A percentile compares a stretch with the other conserved stretches of the same genome.
Evolutionary conservation across 1,139 yeast genomes (phyloP).

Genomic region (Debaryomyces psychrophilus): DNA sequence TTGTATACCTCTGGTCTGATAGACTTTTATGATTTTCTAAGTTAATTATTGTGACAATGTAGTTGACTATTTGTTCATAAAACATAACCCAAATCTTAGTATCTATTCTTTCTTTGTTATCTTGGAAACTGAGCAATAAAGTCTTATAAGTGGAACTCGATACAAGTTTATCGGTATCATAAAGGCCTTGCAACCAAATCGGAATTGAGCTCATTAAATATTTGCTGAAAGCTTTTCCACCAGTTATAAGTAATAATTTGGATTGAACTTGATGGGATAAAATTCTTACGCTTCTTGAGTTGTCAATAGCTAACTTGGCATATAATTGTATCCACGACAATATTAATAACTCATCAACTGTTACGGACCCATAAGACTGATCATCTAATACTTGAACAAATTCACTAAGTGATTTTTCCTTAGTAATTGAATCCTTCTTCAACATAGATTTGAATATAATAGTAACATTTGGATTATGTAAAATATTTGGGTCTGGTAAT

Average conservation of each 20-base stretch:
- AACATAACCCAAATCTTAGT: slow-evolving; percentile 62
- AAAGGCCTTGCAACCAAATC: slow-evolving; percentile 69
- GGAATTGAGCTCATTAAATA: slow-evolving; percentile 74
- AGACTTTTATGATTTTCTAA: slow-evolving; percentile 64
- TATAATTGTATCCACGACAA: slow-evolving; percentile 81
- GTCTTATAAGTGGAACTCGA: slow-evolving; percentile 51
- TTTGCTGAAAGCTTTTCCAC: slow-evolving; percentile 61
- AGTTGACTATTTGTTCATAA: slow-evolving; percentile 56
- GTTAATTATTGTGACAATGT: slow-evolving; percentile 53
- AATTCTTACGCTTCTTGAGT: slow-evolving; percentile 63
- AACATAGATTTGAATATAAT: slow-evolving; percentile 72
- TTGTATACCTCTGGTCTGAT: slow-evolving; percentile 74
- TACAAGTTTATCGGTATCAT: slow-evolving; percentile 69
- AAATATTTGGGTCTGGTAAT: slow-evolving; percentile 65
- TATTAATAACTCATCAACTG: slow-evolving; percentile 51
- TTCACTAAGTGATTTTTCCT: slow-evolving; percentile 75
- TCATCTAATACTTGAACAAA: slow-evolving; percentile 37
- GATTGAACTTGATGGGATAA: slow-evolving; percentile 69
- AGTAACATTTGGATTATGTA: slow-evolving; percentile 61
- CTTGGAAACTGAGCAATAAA: slow-evolving; percentile 58
- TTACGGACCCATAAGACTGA: slow-evolving; percentile 16
- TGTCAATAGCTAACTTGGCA: slow-evolving; percentile 75
- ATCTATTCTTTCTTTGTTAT: slow-evolving; percentile 56
- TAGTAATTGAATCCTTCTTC: slow-evolving; percentile 82
- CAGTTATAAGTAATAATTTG: slow-evolving; percentile 48